phyloP scores from a whole-genome alignment of 306 rosid genomes.

The Astragalus membranaceus region DNA sequence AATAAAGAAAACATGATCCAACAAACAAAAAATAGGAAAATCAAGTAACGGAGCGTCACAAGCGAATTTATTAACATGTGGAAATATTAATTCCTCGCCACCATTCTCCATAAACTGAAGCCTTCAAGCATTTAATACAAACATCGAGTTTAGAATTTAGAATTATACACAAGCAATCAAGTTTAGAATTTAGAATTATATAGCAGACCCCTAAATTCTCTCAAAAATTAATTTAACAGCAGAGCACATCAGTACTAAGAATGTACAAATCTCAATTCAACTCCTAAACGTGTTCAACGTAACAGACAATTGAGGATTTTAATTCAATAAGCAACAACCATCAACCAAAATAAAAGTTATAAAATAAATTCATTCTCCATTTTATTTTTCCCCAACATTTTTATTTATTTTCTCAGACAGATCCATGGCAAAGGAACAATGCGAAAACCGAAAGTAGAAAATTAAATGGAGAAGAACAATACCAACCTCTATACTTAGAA shows the following conservation, averaged over 20 bases:
- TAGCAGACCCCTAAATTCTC: background rate
- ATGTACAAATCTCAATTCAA: background rate
- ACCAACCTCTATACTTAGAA: conserved; percentile 52
- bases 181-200: too few relatives aligned
- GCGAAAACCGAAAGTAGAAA: conserved; percentile 14
- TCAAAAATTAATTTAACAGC: background rate
- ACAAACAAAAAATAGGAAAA: conserved; percentile 3
- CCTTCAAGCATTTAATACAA: background rate
- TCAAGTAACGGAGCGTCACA: background rate
- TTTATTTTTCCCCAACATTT: too few relatives aligned
- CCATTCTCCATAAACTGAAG: background rate
- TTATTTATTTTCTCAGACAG: too few relatives aligned
- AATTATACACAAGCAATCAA: too few relatives aligned
- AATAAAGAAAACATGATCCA: conserved; percentile 1
- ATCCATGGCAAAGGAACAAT: conserved; percentile 30
- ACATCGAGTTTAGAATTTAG: background rate
- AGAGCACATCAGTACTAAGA: background rate
- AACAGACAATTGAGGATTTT: background rate
- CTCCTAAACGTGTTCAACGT: background rate
- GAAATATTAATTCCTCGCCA: background rate
- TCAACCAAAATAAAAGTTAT: too few relatives aligned
- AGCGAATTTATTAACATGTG: background rate
- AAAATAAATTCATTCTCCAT: background rate
- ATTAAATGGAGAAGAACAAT: background rate
- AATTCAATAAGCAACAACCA: too few relatives aligned